Conservation (phyloP, 2,329 filamentous ascomycete species). For the Fusarium sp. region DNA sequence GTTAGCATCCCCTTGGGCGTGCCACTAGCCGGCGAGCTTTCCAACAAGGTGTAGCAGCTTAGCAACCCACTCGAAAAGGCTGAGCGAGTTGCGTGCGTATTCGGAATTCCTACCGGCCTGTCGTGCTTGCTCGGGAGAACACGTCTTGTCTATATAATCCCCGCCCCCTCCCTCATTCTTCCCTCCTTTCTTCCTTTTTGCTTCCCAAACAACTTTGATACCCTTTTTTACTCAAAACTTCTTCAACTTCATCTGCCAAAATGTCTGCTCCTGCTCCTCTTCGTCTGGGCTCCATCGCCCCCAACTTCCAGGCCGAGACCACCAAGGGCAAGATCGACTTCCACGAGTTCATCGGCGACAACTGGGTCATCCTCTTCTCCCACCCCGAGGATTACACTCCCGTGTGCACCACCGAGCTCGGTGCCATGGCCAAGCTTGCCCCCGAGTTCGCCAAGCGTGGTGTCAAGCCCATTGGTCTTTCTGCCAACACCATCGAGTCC, state of each 20-base stretch:
- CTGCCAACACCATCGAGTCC: constrained; percentile 85
- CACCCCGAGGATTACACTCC: constrained; percentile 94
- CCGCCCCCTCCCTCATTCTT: constrained; percentile 1
- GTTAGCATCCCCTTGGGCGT: constrained; percentile 8
- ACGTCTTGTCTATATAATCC: constrained; percentile 34
- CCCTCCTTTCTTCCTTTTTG: not conserved
- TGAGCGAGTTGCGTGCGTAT: not conserved
- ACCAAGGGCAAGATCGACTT: constrained; percentile 84
- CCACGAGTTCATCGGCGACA: constrained; percentile 83
- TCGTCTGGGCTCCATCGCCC: constrained; percentile 75
- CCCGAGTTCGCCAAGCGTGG: constrained; percentile 87
- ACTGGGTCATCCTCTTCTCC: constrained; percentile 86
- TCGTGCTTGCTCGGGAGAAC: not conserved
- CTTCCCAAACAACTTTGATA: not conserved
- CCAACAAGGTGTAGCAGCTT: constrained; percentile 28
- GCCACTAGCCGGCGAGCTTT: constrained; percentile 11
- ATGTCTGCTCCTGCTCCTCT: constrained; percentile 57
- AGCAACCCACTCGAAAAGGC: constrained; percentile 8
- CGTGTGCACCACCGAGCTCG: constrained; percentile 95
- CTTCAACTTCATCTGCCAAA: constrained; percentile 1
- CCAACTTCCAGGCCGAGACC: constrained; percentile 87
- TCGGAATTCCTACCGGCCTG: not conserved
- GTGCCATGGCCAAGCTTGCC: constrained; percentile 90
- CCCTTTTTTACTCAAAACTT: constrained; percentile 1
- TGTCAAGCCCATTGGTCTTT: constrained; percentile 92